Evolutionary conservation across 371 early-diverging fungal species (phyloP), one percentile per base, ranked within the genome.

Genomic region (Mortierella polycephala): DNA sequence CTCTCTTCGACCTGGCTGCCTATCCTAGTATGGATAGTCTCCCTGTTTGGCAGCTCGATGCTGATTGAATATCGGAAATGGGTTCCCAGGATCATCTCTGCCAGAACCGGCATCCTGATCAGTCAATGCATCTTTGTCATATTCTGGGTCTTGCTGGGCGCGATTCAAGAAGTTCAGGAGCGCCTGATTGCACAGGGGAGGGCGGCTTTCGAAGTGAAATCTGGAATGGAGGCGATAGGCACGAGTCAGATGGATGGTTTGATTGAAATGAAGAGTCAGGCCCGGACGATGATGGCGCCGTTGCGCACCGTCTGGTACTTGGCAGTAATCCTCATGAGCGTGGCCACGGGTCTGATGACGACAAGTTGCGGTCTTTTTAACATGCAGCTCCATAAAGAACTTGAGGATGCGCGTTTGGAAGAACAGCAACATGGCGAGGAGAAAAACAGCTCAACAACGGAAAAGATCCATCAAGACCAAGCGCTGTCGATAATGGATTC

Each of bases 101-200:
- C 77, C 7, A 57, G 67, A 9, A 59, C 67, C 0, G 71, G 71
- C 0, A 49, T 71, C 61, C 57, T 71, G 10, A 12, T 67, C 14
- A 76, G 77, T 41, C 77, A 71, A 14, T 51, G 49, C 13, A 52
- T 63, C 44, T 76, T 76, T 67, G 20, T 57, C 5, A 5, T 64
- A 12, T 76, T 71, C 30, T 76, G 77, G 77, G 21, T 71, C 44
- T 21, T 76, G 0, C 56, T 70, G 9, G 66, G 63, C 5, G 56
- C 63, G 2, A 67, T 70, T n/a, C 71, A 75, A 21, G 60, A 71
- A 13, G 67, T 71, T 37, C 76, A 75, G 40, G 70, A 75, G 20
- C 40, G 21, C 9, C n/a, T 70, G 13, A 6, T 58, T 20, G 21
- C n/a, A 6, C 49, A 67, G 40, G 44, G 58, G 21, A 56, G 39